Evolutionary conservation across 179 eudicot species (phyloP).

Genomic region (Silene noctiflora): DNA sequence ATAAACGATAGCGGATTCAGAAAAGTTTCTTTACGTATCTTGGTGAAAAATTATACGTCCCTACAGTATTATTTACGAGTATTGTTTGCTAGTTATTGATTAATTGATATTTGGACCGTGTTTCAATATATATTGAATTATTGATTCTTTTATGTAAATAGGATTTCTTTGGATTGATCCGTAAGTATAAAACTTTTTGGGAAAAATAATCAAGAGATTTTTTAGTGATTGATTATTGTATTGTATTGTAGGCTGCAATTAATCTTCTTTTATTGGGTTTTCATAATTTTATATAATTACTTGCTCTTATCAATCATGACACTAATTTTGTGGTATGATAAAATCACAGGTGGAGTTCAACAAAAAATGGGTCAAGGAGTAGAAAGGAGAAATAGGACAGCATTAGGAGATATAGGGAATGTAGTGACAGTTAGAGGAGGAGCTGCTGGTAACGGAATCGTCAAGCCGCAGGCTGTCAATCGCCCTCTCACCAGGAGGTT

Average conservation of each 20-base stretch:
- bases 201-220: too few relatives aligned
- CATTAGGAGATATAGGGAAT: constrained; percentile 44
- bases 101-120: too few relatives aligned
- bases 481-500: constrained; percentile 57
- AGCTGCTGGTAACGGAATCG: constrained; percentile 21
- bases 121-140: too few relatives aligned
- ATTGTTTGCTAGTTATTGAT: too few relatives aligned
- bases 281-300: neutral
- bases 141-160: too few relatives aligned
- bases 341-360: constrained; percentile 29
- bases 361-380: constrained; percentile 32
- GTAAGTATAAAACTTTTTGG: too few relatives aligned
- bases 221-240: neutral
- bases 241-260: neutral
- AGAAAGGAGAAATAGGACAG: constrained; percentile 43
- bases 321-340: neutral
- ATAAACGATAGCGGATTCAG: too few relatives aligned
- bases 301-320: neutral
- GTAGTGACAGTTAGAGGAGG: constrained; percentile 28
- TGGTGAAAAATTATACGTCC: too few relatives aligned
- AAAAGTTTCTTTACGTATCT: too few relatives aligned
- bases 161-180: too few relatives aligned
- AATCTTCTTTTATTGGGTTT: neutral
- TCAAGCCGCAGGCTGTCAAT: constrained; percentile 39
- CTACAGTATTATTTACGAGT: too few relatives aligned